Conservation (phyloP, 1,284 basidiomycete species). For the Cutaneotrichosporon sp. region DNA sequence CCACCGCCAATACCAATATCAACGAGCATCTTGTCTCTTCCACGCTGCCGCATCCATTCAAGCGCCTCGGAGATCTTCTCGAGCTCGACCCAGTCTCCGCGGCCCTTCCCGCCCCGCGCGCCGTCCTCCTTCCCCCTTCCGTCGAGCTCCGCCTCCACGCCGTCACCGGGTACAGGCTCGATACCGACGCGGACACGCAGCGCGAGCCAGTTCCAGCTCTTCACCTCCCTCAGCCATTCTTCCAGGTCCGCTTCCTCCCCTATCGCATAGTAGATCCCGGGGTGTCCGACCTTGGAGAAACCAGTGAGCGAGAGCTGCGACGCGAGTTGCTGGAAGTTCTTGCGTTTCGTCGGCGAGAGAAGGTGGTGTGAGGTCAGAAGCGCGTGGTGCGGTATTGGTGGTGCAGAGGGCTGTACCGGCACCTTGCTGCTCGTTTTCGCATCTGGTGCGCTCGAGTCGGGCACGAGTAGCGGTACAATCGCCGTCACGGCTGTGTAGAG, state of each 20-base stretch:
- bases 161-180: slow-evolving; percentile 20
- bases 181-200: slow-evolving; percentile 56
- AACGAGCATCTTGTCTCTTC: slow-evolving; percentile 56
- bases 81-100: slow-evolving; percentile 53
- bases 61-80: slow-evolving; percentile 65
- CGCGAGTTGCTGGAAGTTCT: slow-evolving; percentile 59
- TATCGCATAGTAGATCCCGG: slow-evolving; percentile 65
- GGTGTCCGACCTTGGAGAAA: slow-evolving; percentile 68
- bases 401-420: background rate
- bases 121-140: slow-evolving; percentile 24
- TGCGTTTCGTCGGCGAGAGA: slow-evolving; percentile 62
- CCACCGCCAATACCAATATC: slow-evolving; percentile 63
- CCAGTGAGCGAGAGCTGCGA: slow-evolving; percentile 57
- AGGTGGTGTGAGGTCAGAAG: slow-evolving; percentile 70
- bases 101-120: slow-evolving; percentile 32
- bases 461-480: slow-evolving; percentile 55
- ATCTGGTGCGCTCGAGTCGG: slow-evolving; percentile 5
- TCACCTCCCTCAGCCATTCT: slow-evolving; percentile 62
- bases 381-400: slow-evolving; percentile 52
- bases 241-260: slow-evolving; percentile 55
- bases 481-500: slow-evolving; percentile 58
- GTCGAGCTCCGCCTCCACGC: slow-evolving; percentile 5
- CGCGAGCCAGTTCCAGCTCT: slow-evolving; percentile 72
- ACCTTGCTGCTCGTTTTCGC: background rate
- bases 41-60: slow-evolving; percentile 56